Conservation (phyloP, 495 filamentous ascomycete genomes). For the Penicillium taxi region DNA sequence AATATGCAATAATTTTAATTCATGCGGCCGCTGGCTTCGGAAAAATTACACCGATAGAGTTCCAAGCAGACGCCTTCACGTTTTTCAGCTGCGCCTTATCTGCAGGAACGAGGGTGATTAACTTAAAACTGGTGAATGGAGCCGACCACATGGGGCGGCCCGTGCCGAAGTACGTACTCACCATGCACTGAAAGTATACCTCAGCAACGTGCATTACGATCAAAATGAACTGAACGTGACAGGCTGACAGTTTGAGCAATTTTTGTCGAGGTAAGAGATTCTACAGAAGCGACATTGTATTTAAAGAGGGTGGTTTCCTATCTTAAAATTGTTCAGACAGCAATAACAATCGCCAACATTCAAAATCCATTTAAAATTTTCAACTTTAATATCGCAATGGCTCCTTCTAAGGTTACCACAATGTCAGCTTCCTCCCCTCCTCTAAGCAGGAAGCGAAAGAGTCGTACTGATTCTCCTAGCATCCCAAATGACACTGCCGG, state of each 20-base stretch:
- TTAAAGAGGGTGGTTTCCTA: too few relatives aligned
- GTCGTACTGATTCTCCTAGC: conserved; percentile 1
- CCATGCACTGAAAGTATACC: too few relatives aligned
- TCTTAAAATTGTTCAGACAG: too few relatives aligned
- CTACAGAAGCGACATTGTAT: too few relatives aligned
- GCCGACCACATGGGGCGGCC: conserved; percentile 6
- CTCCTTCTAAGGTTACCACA: conserved; percentile 3
- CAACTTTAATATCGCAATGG: background rate
- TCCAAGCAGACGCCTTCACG: conserved; percentile 2
- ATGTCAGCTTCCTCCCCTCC: conserved; percentile 1
- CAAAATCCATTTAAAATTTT: background rate
- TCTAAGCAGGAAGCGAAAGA: conserved; percentile 1
- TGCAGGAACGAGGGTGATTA: background rate
- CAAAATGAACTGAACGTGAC: too few relatives aligned
- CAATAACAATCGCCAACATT: background rate
- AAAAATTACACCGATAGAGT: conserved; percentile 16
- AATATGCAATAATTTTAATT: too few relatives aligned
- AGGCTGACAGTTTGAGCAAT: too few relatives aligned
- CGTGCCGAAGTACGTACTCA: conserved; percentile 5
- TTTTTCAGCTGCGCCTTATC: background rate
- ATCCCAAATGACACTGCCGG: conserved; percentile 1
- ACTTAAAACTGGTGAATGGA: background rate
- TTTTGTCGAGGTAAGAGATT: too few relatives aligned
- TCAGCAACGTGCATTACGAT: too few relatives aligned
- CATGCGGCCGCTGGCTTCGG: too few relatives aligned